Conservation (phyloP, 1,284 basidiomycete species). For the Paramarasmius palmivorus region DNA sequence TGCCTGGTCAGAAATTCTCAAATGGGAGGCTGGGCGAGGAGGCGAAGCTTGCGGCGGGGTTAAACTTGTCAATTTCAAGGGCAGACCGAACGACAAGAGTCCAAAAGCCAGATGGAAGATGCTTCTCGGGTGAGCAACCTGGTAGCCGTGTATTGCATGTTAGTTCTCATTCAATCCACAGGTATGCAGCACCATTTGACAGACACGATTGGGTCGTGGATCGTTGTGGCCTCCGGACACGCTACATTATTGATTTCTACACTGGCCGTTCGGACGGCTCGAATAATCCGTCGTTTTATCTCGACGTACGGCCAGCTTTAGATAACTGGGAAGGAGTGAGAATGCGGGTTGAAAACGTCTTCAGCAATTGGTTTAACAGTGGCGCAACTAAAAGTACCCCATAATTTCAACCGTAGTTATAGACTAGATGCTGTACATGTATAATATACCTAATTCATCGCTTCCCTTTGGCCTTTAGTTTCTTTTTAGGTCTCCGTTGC, state of each 20-base stretch:
- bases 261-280: conserved; percentile 66
- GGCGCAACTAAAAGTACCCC: background rate
- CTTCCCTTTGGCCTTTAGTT: conserved; percentile 27
- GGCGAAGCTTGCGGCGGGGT: conserved; percentile 82
- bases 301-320: conserved; percentile 92
- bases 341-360: conserved; percentile 66
- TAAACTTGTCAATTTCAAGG: conserved; percentile 86
- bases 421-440: conserved; percentile 4
- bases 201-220: conserved; percentile 98
- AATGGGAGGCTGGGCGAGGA: conserved; percentile 86
- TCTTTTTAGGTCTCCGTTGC: conserved; percentile 38
- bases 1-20: conserved; percentile 88
- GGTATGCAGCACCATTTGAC: conserved; percentile 94
- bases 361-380: conserved; percentile 40
- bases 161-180: conserved; percentile 27
- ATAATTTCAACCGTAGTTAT: background rate
- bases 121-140: conserved; percentile 70
- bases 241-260: conserved; percentile 99
- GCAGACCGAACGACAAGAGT: conserved; percentile 71
- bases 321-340: conserved; percentile 89
- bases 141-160: background rate
- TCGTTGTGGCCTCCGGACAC: conserved; percentile 83
- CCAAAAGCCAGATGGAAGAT: conserved; percentile 84
- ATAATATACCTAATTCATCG: conserved; percentile 3
- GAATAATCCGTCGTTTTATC: conserved; percentile 76